phyloP scores from a whole-genome alignment of 2,329 filamentous ascomycete species.

The Pyricularia sp. region DNA sequence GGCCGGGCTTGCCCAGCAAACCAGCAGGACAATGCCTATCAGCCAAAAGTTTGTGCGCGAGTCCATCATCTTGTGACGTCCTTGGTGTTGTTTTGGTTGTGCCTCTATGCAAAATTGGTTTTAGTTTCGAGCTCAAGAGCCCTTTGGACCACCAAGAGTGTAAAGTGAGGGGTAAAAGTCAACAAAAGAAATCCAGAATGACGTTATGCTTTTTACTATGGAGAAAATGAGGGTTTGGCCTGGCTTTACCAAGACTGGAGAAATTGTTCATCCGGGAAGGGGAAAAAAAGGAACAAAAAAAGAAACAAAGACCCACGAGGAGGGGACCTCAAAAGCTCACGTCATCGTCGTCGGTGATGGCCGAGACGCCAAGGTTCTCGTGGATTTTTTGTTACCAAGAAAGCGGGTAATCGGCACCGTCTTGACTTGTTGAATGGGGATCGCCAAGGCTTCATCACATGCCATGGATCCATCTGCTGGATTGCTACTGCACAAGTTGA shows the following conservation, averaged over 20 bases:
- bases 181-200: not conserved
- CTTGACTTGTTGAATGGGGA: not conserved
- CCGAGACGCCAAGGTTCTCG: not conserved
- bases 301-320: not conserved
- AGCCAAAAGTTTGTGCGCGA: constrained; percentile 39
- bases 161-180: not conserved
- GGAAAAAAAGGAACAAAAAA: too few relatives aligned
- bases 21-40: constrained; percentile 49
- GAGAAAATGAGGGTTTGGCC: not conserved
- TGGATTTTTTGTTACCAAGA: not conserved
- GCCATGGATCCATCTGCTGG: not conserved
- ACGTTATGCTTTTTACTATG: not conserved
- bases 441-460: not conserved
- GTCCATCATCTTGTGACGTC: constrained; percentile 31
- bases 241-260: not conserved
- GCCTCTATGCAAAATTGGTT: not conserved
- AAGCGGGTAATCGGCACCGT: not conserved
- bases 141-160: not conserved
- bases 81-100: not conserved
- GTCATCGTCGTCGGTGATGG: not conserved
- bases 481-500: not conserved
- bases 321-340: not conserved
- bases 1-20: constrained; percentile 57
- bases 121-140: not conserved
- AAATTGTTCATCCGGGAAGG: not conserved